Percentiles rank a stretch among this genome's conserved stretches.
Conservation (phyloP, 331 rosid genomes). For the Pyrus hybrid region DNA sequence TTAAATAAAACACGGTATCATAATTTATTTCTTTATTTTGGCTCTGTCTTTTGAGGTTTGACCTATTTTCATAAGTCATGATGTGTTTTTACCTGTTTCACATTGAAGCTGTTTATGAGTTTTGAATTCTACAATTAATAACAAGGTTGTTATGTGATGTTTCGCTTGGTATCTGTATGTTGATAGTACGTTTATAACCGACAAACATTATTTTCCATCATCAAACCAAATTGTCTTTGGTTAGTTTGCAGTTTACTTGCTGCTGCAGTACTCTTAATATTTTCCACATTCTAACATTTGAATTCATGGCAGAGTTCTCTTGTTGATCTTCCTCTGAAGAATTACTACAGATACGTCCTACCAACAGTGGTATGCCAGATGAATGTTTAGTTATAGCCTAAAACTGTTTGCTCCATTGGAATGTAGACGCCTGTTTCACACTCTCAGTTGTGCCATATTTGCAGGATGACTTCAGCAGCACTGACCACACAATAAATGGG, state of each 20-base stretch:
- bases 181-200: neutral
- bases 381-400: neutral
- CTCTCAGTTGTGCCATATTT: constrained; percentile 31
- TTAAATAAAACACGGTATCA: too few relatives aligned
- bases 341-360: constrained; percentile 89
- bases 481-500: constrained; percentile 63
- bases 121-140: neutral
- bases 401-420: neutral
- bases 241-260: neutral
- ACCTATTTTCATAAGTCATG: neutral
- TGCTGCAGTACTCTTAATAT: neutral
- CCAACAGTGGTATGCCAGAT: constrained; percentile 63
- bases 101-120: neutral
- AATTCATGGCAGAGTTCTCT: constrained; percentile 83
- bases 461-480: constrained; percentile 90
- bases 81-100: neutral
- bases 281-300: neutral
- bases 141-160: neutral
- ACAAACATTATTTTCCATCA: neutral
- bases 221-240: neutral
- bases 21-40: neutral
- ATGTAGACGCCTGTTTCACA: constrained; percentile 5
- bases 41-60: neutral
- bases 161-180: neutral
- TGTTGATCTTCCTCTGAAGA: constrained; percentile 95